These are phyloP conservation scores for Lactarius sp. DNA, from an alignment of 768 basidiomycete species.

Conservation along the genomic window DNA sequence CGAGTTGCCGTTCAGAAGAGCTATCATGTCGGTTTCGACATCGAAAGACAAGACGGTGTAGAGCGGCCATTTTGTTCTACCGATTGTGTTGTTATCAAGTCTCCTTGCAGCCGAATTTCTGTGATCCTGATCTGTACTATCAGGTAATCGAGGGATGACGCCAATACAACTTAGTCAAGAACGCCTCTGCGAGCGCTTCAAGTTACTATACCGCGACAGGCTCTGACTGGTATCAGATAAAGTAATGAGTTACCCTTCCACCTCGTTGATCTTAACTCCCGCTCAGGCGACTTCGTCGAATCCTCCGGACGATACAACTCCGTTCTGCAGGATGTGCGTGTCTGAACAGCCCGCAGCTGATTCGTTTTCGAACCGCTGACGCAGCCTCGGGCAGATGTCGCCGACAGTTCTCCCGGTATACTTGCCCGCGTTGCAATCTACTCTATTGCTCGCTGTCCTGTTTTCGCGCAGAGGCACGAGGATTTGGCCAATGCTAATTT, in stretches of 20 bases:
- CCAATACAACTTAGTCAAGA: no score
- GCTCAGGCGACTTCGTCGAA: not conserved
- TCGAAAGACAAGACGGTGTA: not conserved
- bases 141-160: not conserved
- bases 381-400: slow-evolving; percentile 48
- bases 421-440: slow-evolving; percentile 76
- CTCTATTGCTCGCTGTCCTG: slow-evolving; percentile 77
- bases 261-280: not conserved
- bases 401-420: slow-evolving; percentile 73
- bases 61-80: not conserved
- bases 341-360: not conserved
- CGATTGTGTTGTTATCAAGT: not conserved
- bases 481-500: not conserved
- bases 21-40: not conserved
- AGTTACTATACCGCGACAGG: no score
- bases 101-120: no score
- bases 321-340: slow-evolving; percentile 17
- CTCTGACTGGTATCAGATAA: not conserved
- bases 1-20: no score
- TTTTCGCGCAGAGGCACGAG: slow-evolving; percentile 49
- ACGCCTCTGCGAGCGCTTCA: no score
- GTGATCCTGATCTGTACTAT: not conserved
- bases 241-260: not conserved
- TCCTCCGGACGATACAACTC: not conserved
- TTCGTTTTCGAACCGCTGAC: not conserved